Evolutionary conservation across 192 early-diverging fungal genomes (phyloP).

Genomic region (Geranomyces variabilis): DNA sequence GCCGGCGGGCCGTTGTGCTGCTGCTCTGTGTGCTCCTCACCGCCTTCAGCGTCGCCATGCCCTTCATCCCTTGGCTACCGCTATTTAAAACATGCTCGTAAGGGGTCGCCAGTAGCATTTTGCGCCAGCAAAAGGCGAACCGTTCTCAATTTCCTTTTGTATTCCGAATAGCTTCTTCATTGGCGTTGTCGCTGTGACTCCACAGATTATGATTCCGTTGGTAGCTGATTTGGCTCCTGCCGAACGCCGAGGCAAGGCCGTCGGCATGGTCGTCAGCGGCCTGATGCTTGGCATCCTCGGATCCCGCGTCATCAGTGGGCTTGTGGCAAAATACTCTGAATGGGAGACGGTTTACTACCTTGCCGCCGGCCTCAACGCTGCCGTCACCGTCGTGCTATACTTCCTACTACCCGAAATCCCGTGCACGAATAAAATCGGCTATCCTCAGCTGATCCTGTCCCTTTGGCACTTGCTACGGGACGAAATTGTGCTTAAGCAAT

Average conservation of each 20-base stretch:
- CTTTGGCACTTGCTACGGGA: no score
- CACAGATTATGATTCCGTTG: slow-evolving; percentile 1
- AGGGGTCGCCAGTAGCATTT: no score
- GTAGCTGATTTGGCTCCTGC: neutral
- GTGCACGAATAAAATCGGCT: neutral
- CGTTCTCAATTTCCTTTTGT: no score
- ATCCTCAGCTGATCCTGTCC: neutral
- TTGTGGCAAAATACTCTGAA: neutral
- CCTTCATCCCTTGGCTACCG: no score
- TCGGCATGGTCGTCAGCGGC: slow-evolving; percentile 3
- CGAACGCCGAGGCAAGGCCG: neutral
- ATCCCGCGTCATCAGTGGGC: neutral
- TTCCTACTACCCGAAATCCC: neutral
- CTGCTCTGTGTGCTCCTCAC: no score
- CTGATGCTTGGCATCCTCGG: slow-evolving; percentile 6
- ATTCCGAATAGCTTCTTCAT: no score
- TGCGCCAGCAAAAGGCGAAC: no score
- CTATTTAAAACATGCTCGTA: no score
- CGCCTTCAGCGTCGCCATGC: no score
- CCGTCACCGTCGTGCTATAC: slow-evolving; percentile 1
- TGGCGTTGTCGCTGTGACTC: neutral
- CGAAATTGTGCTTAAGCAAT: no score
- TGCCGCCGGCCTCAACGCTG: neutral
- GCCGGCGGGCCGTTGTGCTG: no score
- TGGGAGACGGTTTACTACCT: neutral